phyloP scores from a whole-genome alignment of 1,284 basidiomycete genomes.

The Ceratobasidium sp. region DNA sequence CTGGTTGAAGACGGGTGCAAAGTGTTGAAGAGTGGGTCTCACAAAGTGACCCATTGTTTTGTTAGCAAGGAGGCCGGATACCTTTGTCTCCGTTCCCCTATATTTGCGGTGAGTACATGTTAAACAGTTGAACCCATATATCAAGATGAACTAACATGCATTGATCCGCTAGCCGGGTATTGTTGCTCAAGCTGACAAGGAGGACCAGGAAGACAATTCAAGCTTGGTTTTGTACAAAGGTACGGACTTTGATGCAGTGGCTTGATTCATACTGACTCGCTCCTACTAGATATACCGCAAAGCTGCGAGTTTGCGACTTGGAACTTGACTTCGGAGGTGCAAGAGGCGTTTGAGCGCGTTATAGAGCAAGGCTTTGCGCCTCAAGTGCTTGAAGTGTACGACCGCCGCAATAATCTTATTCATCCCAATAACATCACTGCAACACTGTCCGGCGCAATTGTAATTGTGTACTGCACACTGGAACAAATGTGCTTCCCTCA shows the following conservation, averaged over 20 bases:
- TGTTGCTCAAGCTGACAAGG: too few relatives aligned
- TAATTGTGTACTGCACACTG: not conserved
- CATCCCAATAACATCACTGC: not conserved
- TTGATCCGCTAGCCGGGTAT: too few relatives aligned
- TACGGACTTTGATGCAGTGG: too few relatives aligned
- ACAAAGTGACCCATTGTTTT: not conserved
- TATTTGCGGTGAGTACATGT: conserved; percentile 4
- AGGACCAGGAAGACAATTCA: too few relatives aligned
- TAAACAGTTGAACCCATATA: too few relatives aligned
- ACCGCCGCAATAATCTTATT: not conserved
- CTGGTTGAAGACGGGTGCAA: not conserved
- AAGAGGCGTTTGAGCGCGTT: not conserved
- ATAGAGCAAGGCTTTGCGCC: not conserved
- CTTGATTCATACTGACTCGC: too few relatives aligned
- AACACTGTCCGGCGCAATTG: not conserved
- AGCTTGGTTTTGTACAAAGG: too few relatives aligned
- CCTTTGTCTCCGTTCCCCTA: not conserved
- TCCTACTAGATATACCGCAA: too few relatives aligned
- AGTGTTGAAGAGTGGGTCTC: not conserved
- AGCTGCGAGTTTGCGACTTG: not conserved
- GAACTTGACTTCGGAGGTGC: not conserved
- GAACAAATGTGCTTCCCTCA: not conserved
- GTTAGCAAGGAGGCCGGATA: not conserved
- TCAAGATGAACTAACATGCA: too few relatives aligned
- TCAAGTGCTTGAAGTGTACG: not conserved